Conservation (phyloP, 306 rosid species). For the Sphenostylis stenocarpa region DNA sequence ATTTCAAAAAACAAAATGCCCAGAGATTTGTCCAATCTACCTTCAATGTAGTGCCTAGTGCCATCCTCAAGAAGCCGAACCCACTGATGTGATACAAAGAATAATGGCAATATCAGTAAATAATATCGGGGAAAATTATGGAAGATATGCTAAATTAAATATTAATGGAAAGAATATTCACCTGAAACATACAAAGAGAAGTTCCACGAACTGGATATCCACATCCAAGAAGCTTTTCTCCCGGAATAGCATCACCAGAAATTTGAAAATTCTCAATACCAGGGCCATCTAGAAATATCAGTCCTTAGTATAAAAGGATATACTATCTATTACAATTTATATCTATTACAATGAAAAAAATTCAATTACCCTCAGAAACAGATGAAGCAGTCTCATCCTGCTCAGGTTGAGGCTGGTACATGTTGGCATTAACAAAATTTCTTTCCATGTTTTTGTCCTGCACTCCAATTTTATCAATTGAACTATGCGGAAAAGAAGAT, state of each 20-base stretch:
- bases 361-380: slow-evolving; percentile 52
- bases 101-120: slow-evolving; percentile 20
- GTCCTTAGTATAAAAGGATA: slow-evolving; percentile 23
- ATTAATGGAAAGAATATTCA: slow-evolving; percentile 37
- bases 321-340: not conserved
- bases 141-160: slow-evolving; percentile 15
- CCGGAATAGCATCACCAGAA: slow-evolving; percentile 84
- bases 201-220: slow-evolving; percentile 89
- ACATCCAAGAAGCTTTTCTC: slow-evolving; percentile 90
- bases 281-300: slow-evolving; percentile 62
- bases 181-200: slow-evolving; percentile 98
- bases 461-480: slow-evolving; percentile 36
- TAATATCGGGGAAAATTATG: slow-evolving; percentile 1
- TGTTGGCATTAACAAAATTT: slow-evolving; percentile 35
- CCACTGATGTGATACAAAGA: slow-evolving; percentile 66
- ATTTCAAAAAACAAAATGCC: not conserved
- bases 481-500: slow-evolving; percentile 34
- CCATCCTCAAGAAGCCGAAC: slow-evolving; percentile 98
- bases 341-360: slow-evolving; percentile 6
- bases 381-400: slow-evolving; percentile 46
- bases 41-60: slow-evolving; percentile 93
- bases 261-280: slow-evolving; percentile 91
- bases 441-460: slow-evolving; percentile 34
- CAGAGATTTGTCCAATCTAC: slow-evolving; percentile 41
- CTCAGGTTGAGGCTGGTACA: slow-evolving; percentile 38